Base-by-base conservation (phyloP, 106 monocot species). In the Allium sativum region DNA sequence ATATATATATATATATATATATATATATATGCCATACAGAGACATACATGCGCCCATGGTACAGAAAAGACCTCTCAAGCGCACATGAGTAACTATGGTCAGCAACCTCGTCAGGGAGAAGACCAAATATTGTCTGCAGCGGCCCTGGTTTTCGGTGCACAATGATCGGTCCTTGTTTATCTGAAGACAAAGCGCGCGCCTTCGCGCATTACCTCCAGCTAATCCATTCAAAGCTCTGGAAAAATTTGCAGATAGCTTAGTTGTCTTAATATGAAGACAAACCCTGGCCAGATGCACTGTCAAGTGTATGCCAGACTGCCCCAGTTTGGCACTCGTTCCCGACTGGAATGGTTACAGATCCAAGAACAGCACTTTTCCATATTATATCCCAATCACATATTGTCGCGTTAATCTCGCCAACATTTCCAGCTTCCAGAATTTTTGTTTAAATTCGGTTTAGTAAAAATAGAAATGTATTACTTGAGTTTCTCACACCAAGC, bases 341-440 rank as follows among this genome's bases (percentile, higher is more conserved):
- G 74, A 98, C 87, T 46, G 85, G 80, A 70, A 98, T 82, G 68
- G 72, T 82, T 7, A 83, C 92, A 76, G 98, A 98, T 48, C 98
- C 98, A 78, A 98, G 92, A 52, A 88, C 78, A 22, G 84, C 85
- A 67, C 90, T 90, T 82, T 88, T 98, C 98, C 98, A 92, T 76
- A 98, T 71, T 66, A 98, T 92, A 74, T 98, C 98, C 98, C 98
- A 98, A 65, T 98, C 98, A 79, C 92, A 79, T 80, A 98, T 98
- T 13, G 92, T 92, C 53, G 92, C 92, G 70, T 80, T 81, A 74
- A 98, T 70, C 98, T 98, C 22, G 22, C 31, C 5, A 31, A 31
- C 31, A 31, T 5, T 31, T 31, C 31, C 31, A 31, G 31, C 31
- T 31, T 31, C 31, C 31, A 31, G 31, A 31, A 3, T 31, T 31